A percentile compares a stretch with the other conserved stretches of the same genome.
Conservation (phyloP, 805 yeast genomes). For the Huiozyma sinensis region DNA sequence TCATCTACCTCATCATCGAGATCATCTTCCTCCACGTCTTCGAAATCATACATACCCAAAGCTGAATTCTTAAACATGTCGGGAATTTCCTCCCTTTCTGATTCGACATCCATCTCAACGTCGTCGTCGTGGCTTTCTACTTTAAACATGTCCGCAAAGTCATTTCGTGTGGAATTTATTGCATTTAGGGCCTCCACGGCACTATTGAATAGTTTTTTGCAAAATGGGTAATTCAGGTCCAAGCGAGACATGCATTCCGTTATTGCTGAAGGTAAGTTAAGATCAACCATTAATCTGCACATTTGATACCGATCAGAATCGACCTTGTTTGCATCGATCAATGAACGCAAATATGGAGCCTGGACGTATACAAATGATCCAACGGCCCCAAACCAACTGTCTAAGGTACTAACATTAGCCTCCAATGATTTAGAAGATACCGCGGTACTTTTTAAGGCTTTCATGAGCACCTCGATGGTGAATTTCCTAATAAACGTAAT, state of each 20-base stretch:
- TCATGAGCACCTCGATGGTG: constrained; percentile 56
- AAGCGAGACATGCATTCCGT: constrained; percentile 50
- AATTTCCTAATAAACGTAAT: constrained; percentile 65
- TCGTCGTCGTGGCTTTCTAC: constrained; percentile 49
- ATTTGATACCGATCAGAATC: constrained; percentile 54
- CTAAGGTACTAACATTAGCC: constrained; percentile 20
- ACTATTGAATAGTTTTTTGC: constrained; percentile 47
- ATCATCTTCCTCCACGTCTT: constrained; percentile 55
- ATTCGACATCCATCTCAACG: constrained; percentile 47
- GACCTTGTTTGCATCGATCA: constrained; percentile 37
- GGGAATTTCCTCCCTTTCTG: constrained; percentile 61
- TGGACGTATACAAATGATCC: constrained; percentile 22
- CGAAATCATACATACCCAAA: constrained; percentile 86
- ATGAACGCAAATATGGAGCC: constrained; percentile 29
- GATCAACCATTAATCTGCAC: constrained; percentile 58
- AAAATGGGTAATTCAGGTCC: constrained; percentile 64
- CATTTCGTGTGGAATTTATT: constrained; percentile 45
- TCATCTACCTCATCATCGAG: constrained; percentile 42
- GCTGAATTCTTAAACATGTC: constrained; percentile 83
- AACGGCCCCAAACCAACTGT: constrained; percentile 24
- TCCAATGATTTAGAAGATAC: constrained; percentile 16
- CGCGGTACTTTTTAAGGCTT: constrained; percentile 45
- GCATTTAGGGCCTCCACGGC: constrained; percentile 49
- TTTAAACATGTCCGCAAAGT: constrained; percentile 48
- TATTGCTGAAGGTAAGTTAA: constrained; percentile 47